A percentile compares a stretch with the other conserved stretches of the same genome.
These are phyloP conservation scores for Candida dajiaensis DNA, from an alignment of 805 yeast species.

Conservation along the genomic window DNA sequence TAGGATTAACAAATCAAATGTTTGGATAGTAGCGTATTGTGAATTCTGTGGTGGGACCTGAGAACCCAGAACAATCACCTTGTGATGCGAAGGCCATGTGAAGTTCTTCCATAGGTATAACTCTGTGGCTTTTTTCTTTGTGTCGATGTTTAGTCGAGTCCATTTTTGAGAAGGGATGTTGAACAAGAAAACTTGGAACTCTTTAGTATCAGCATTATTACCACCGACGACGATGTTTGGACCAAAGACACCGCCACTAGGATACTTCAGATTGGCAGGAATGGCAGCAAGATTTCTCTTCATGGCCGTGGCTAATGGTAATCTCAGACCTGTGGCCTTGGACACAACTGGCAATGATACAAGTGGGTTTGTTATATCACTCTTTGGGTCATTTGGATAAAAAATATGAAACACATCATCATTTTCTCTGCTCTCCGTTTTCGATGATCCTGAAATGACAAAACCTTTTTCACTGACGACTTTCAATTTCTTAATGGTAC, in stretches of 20 bases:
- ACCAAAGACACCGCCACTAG: conserved; percentile 62
- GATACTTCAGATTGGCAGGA: conserved; percentile 45
- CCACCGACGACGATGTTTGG: conserved; percentile 61
- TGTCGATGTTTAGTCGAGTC: conserved; percentile 52
- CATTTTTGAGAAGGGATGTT: conserved; percentile 54
- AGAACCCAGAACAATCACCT: conserved; percentile 55
- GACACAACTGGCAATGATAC: conserved; percentile 29
- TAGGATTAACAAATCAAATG: conserved; percentile 38
- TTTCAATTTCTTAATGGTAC: conserved; percentile 8
- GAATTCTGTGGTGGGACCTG: conserved; percentile 17
- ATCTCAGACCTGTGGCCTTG: conserved; percentile 26
- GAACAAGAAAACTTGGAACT: conserved; percentile 43
- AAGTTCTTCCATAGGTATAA: conserved; percentile 64
- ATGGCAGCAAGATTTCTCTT: conserved; percentile 24
- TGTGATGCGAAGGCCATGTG: conserved; percentile 77
- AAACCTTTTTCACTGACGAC: conserved; percentile 15
- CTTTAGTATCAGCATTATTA: conserved; percentile 37
- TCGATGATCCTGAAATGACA: conserved; percentile 13
- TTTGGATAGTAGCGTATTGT: conserved; percentile 33
- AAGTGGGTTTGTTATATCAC: conserved; percentile 22
- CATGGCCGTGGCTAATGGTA: conserved; percentile 20
- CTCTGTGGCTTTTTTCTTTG: conserved; percentile 34
- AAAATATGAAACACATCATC: conserved; percentile 17
- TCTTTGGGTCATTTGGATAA: conserved; percentile 9
- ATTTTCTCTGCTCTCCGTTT: conserved; percentile 3